phyloP scores from a whole-genome alignment of 257 asterid species.

The Paraleonurus japonicus region DNA sequence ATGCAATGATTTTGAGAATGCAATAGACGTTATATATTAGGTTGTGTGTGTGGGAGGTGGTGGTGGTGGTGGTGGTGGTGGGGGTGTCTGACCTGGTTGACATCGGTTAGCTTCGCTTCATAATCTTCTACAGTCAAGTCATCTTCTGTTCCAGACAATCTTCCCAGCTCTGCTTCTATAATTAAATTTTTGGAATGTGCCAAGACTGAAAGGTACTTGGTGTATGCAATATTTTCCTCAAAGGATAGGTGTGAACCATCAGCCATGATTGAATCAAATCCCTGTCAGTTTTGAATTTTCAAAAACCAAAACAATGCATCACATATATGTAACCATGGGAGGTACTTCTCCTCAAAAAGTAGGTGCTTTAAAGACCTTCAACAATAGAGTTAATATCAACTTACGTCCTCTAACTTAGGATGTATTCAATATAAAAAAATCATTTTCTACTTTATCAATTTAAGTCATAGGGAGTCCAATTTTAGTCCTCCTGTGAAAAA shows the following conservation, averaged over 20 bases:
- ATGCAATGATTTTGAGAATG: constrained; percentile 15
- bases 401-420: too few relatives aligned
- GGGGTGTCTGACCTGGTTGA: constrained; percentile 56
- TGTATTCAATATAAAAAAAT: too few relatives aligned
- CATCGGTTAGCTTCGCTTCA: constrained; percentile 84
- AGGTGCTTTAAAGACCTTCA: not conserved
- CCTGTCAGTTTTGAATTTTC: constrained; percentile 49
- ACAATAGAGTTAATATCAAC: too few relatives aligned
- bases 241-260: constrained; percentile 91
- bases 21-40: not conserved
- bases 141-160: constrained; percentile 97
- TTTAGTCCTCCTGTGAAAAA: too few relatives aligned
- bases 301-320: too few relatives aligned
- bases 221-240: constrained; percentile 67
- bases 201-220: constrained; percentile 59
- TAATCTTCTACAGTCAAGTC: constrained; percentile 89
- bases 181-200: constrained; percentile 63
- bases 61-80: not conserved
- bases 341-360: too few relatives aligned
- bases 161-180: constrained; percentile 98
- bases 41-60: not conserved
- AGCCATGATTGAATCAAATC: constrained; percentile 90
- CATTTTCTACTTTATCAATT: too few relatives aligned
- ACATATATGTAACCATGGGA: too few relatives aligned
- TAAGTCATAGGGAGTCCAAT: too few relatives aligned